Base-by-base conservation (phyloP, 2,329 filamentous ascomycete genomes). In the Atkinsonella texensis region DNA sequence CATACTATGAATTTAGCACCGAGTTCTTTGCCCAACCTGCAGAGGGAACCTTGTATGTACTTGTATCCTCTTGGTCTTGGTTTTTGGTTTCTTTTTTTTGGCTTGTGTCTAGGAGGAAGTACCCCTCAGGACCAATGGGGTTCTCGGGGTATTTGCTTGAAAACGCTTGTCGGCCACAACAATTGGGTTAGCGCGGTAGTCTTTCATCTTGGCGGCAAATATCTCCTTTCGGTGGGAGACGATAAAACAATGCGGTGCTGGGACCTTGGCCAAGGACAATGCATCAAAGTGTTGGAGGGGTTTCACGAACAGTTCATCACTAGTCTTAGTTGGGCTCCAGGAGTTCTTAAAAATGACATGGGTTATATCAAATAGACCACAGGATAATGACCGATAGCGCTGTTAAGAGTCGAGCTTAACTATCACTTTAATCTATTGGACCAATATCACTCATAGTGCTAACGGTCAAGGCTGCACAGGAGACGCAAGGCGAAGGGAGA, bases 211-310 rank as follows among this genome's bases (percentile, higher is more conserved):
- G 87, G 88, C 9, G 91, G 91, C 41, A 94, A 91, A 67, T 96
- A 93, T 62, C 76, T 97, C 1, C 70, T 97, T 8, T 90, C 85
- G 5, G 88, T 87, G 17, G 79, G 85, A 10, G 91, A 96, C 64
- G 91, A 96, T 70, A 95, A 93, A 70, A 91, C 88, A 4, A 75
- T 96, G 54, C 78, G 90, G 50, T 96, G 90, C 72, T 97, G 91
- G 91, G 91, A 97, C 69, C 72, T 96, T 20, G 79, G 79, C 20
- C 91, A 96, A 64, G 88, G 87, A 40, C 89, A 89, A 62, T 91
- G 89, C 60, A 88, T 95, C 57, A 90, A 91, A 66, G 84, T 81
- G 1, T 71, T 96, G 20, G 75, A 77, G 33, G 86, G 89, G 56
- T 82, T 82, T 0, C 89, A 95, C 63, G 83, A 79, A 5, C 89